Evolutionary conservation across 2,329 filamentous ascomycete genomes (phyloP), one percentile per base, ranked within the genome.

Genomic region (Beauveria sp.): DNA sequence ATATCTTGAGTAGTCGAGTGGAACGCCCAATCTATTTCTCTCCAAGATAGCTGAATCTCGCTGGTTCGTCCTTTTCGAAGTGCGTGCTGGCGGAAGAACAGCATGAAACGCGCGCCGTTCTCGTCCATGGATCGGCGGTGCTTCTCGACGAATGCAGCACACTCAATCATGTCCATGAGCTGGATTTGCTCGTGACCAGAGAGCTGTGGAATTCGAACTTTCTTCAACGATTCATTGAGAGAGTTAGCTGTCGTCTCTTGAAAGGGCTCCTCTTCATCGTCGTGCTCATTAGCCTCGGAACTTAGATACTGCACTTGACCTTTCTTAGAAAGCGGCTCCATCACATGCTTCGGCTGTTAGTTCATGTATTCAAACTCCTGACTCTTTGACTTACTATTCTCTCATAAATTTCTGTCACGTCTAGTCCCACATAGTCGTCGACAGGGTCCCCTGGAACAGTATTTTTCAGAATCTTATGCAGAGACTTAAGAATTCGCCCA

Each of bases 1-100:
- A 98, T 93, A 70, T 98, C 93, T 73, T 99, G 95, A 64, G 91
- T 91, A 12, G 79, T 84, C 48, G 89, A 93, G 70, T 95, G 90
- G 67, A 88, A 93, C 0, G 91, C 92, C 88, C 91, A 96, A 63
- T 86, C 87, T 60, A 93, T 92, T 70, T 96, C 91, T 64, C 91
- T 80, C 86, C 87, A 90, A 0, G 82, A 88, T 67, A 96, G 83
- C 26, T 84, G 80, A 3, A 86, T 83, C 68, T 88, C 83, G 64
- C 83, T 83, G 3, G 83, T 82, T 63, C 87, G 83, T 53, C 82
- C 80, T 71, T 86, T 87, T 31, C 88, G 85, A 53, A 96, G 77
- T 55, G 86, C 86, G 71, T 93, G 87, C 69, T 96, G 89, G 22
- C 91, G 83, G 76, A 93, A 95, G 74, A 95, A 95, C 14, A 96